Evolutionary conservation across 1,139 yeast species (phyloP), one percentile per base, ranked within the genome.

Genomic region (Candida tropicalis): DNA sequence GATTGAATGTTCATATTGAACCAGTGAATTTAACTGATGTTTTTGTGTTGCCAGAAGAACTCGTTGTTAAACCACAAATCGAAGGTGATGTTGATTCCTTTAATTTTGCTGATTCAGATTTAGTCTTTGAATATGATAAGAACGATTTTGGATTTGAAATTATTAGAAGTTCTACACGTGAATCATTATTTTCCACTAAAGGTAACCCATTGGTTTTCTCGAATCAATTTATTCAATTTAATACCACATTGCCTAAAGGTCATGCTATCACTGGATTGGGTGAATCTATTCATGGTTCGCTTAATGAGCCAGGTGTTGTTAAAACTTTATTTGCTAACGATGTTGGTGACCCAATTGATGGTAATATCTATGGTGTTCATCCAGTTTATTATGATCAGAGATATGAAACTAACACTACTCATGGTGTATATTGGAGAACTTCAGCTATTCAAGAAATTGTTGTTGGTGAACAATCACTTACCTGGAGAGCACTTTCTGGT

Each of bases 161-260:
- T 20, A 42, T 48, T n/a, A 52, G 70, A 29, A 50, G 48, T 18
- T 54, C 60, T 5, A 55, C 58, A 17, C 54, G 51, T 7, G 69
- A 65, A 34, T 46, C 52, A 1, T 39, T 65, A 22, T 65, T 45
- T 17, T 45, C 48, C 7, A 45, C 48, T 11, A 47, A 51, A 26
- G 66, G 64, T 2, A 59, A 59, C 41, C 62, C 64, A 31, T 49
- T 65, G 37, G 68, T 64, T 7, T 64, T 54, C 44, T 63, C 66
- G 18, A 61, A 63, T 47, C 68, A 64, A 43, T 64, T 63, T 43
- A 43, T 63, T 25, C 67, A 62, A 46, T 57, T 63, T 49, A 59
- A 59, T 44, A 60, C 67, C 20, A 39, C 55, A 7, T 51, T 63
- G 33, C 67, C 68, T 2, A 36, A 51, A 31, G 59, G 54, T 12